Conservation (phyloP, 176 grass and related monocot genomes). For the Phyllostachys edulis region DNA sequence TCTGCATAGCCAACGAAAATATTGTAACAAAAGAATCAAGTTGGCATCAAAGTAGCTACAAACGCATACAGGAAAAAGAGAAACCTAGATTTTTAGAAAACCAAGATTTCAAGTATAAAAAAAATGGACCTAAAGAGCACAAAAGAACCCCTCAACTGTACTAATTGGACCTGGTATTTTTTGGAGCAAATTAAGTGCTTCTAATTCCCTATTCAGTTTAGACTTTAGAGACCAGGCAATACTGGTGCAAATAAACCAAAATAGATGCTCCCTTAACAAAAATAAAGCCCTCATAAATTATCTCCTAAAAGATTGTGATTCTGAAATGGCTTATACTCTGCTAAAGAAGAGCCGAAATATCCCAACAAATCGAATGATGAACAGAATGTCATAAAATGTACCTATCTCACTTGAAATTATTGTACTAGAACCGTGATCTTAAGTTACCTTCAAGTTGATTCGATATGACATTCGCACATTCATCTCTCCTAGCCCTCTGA, state of each 20-base stretch:
- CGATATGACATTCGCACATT: conserved; percentile 47
- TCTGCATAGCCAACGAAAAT: neutral
- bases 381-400: neutral
- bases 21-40: neutral
- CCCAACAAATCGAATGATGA: neutral
- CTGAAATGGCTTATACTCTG: neutral
- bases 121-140: neutral
- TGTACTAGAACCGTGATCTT: neutral
- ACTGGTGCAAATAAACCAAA: neutral
- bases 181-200: neutral
- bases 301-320: neutral
- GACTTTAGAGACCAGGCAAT: neutral
- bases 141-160: neutral
- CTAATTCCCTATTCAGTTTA: neutral
- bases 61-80: neutral
- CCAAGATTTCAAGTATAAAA: neutral
- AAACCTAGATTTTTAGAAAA: neutral
- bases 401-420: neutral
- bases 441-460: conserved; percentile 47
- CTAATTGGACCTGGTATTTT: neutral
- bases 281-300: neutral
- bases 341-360: neutral
- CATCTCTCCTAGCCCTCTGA: conserved; percentile 51
- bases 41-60: neutral
- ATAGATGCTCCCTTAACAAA: neutral